A percentile compares a stretch with the other conserved stretches of the same genome.
Conservation (phyloP, 495 filamentous ascomycete genomes). For the Amniculicola lignicola region DNA sequence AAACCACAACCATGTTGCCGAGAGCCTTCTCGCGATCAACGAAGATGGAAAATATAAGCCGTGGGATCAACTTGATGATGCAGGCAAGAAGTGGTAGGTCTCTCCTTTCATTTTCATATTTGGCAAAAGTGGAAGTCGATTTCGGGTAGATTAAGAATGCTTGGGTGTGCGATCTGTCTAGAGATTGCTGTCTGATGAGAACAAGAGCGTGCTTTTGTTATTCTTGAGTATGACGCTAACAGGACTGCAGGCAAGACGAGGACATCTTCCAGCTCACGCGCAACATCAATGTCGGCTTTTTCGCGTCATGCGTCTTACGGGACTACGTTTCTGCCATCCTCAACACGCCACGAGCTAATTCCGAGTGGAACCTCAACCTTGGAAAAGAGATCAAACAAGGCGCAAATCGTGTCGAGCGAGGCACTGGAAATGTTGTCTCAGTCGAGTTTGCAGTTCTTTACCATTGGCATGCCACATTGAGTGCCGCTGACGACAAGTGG, state of each 20-base stretch:
- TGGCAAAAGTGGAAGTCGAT: too few relatives aligned
- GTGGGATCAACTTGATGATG: slow-evolving; percentile 32
- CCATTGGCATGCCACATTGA: slow-evolving; percentile 39
- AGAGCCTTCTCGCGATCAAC: slow-evolving; percentile 31
- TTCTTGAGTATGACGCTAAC: neutral
- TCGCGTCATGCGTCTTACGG: slow-evolving; percentile 36
- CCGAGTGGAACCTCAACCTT: slow-evolving; percentile 35
- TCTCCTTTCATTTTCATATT: neutral
- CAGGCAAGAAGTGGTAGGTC: slow-evolving; percentile 29
- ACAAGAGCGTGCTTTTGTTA: too few relatives aligned
- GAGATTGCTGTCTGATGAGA: too few relatives aligned
- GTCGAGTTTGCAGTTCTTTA: slow-evolving; percentile 40
- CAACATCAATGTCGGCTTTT: slow-evolving; percentile 41
- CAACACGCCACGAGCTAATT: slow-evolving; percentile 39
- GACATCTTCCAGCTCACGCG: slow-evolving; percentile 39
- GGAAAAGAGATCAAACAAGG: slow-evolving; percentile 35
- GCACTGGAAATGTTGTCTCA: slow-evolving; percentile 39
- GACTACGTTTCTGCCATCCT: slow-evolving; percentile 40
- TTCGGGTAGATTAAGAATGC: too few relatives aligned
- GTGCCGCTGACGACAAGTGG: slow-evolving; percentile 38
- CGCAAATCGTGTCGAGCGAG: slow-evolving; percentile 35
- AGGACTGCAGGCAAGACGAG: slow-evolving; percentile 34
- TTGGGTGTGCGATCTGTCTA: too few relatives aligned
- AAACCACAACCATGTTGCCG: slow-evolving; percentile 38
- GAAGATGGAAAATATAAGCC: slow-evolving; percentile 36